Base-by-base conservation (phyloP, 1,284 basidiomycete genomes). In the Microbotryum intermedium region DNA sequence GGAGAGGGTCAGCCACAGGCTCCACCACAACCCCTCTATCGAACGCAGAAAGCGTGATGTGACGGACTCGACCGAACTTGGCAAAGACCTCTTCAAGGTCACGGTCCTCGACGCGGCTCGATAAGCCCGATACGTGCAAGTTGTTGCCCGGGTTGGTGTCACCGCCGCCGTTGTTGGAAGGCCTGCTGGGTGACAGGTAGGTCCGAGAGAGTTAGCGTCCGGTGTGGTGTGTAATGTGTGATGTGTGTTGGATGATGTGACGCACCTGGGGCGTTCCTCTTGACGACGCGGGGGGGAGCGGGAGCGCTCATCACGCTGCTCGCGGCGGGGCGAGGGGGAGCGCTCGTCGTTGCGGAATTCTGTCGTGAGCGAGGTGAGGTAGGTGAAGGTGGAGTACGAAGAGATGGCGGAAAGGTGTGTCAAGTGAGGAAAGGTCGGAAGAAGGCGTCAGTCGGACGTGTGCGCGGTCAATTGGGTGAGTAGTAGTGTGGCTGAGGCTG, bases 41-140 rank as follows among this genome's bases (percentile, higher is more conserved):
- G n/a, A n/a, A 25, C 25, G 23, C 46, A 7, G 34, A 11, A 30
- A 5, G 55, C 25, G 25, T 13, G n/a, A 45, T 29, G 56, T 52
- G 45, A 81, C 86, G 64, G 73, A 95, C 93, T 73, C 88, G 82
- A 58, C 94, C 94, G 75, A 86, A 84, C 77, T 92, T 93, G 69
- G 82, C 80, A 72, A 98, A 97, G 18, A 84, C 82, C 28, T 85
- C 83, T 74, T 97, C 90, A 53, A 98, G 85, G 70, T 88, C 86
- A 57, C 85, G 84, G 54, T 87, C 88, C 71, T 90, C 89, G 61
- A 94, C 84, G 63, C 79, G 80, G 72, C 84, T 81, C 68, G 84
- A 84, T 56, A 98, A 80, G 46, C 90, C 85, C 47, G 91, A 94
- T 64, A 97, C 88, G 74, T 98, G 94, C 45, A 98, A 80, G 77